phyloP scores from a whole-genome alignment of 2,329 filamentous ascomycete species.

The Harringtonia lauricola region DNA sequence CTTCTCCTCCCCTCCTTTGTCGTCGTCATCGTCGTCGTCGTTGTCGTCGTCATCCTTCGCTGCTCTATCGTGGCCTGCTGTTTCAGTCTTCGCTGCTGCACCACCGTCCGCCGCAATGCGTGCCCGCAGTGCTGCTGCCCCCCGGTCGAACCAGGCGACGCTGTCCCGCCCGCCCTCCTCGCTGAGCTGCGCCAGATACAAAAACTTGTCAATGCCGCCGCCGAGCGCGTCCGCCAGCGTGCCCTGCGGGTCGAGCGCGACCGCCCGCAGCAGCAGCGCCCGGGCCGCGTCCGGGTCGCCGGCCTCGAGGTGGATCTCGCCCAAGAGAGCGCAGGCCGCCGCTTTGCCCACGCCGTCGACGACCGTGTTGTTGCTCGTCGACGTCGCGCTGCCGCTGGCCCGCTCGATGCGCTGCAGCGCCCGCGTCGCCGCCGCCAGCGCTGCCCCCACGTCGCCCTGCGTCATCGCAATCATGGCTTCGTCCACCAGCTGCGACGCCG shows the following conservation, averaged over 20 bases:
- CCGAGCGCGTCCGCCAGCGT: slow-evolving; percentile 57
- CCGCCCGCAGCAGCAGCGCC: slow-evolving; percentile 60
- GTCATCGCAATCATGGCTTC: slow-evolving; percentile 22
- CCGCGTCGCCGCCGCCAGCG: slow-evolving; percentile 22
- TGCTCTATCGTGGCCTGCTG: background rate
- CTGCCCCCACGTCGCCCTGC: slow-evolving; percentile 20
- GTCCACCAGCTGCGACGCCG: slow-evolving; percentile 17
- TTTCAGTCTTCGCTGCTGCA: background rate
- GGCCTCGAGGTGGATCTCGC: slow-evolving; percentile 70
- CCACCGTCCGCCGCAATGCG: slow-evolving; percentile 26
- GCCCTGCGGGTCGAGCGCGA: slow-evolving; percentile 67
- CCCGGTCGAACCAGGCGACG: slow-evolving; percentile 57
- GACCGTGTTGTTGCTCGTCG: slow-evolving; percentile 5
- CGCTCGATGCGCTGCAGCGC: slow-evolving; percentile 32
- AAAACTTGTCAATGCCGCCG: slow-evolving; percentile 84
- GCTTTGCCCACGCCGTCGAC: slow-evolving; percentile 25
- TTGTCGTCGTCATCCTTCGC: background rate
- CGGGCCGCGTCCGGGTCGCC: slow-evolving; percentile 71
- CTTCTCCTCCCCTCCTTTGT: slow-evolving; percentile 38
- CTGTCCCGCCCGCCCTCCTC: slow-evolving; percentile 57
- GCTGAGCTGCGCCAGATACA: slow-evolving; percentile 87
- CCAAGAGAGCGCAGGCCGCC: slow-evolving; percentile 62
- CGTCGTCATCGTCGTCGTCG: slow-evolving; percentile 38
- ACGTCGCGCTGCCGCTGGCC: slow-evolving; percentile 25
- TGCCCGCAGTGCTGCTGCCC: slow-evolving; percentile 59